Evolutionary conservation across 2,329 filamentous ascomycete species (phyloP).

Genomic region (Pyricularia sp.): DNA sequence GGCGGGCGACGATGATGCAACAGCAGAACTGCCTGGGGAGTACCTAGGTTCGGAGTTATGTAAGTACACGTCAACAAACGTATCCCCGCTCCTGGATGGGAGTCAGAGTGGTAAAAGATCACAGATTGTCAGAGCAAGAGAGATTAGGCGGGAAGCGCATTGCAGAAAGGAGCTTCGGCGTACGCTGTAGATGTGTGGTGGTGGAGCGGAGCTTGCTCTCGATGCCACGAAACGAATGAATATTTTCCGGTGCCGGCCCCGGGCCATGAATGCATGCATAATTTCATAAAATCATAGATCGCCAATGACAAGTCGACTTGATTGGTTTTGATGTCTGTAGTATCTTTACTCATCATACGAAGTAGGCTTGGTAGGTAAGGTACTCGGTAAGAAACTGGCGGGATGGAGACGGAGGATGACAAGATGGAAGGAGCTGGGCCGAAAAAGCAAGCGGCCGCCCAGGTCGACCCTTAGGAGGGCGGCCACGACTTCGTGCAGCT

Average conservation of each 20-base stretch:
- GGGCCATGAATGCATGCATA: background rate
- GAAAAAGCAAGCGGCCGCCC: background rate
- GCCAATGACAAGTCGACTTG: background rate
- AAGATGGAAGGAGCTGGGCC: background rate
- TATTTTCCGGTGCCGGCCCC: background rate
- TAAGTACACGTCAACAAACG: no score
- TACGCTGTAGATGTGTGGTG: background rate
- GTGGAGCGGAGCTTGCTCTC: background rate
- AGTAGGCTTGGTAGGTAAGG: no score
- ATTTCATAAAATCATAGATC: background rate
- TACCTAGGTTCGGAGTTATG: no score
- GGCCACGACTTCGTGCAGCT: conserved; percentile 40
- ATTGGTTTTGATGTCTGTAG: background rate
- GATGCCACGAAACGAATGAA: background rate
- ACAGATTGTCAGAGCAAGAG: no score
- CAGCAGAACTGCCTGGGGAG: no score
- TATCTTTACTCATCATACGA: background rate
- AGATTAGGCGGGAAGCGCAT: background rate
- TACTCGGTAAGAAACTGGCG: background rate
- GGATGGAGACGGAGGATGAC: background rate
- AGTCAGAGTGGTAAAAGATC: no score
- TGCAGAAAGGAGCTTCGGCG: no score
- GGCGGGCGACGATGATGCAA: no score
- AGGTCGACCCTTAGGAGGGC: conserved; percentile 28
- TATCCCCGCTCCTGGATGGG: no score